Evolutionary conservation across 257 asterid species (phyloP).

Genomic region (Nicotiana tomentosiformis): DNA sequence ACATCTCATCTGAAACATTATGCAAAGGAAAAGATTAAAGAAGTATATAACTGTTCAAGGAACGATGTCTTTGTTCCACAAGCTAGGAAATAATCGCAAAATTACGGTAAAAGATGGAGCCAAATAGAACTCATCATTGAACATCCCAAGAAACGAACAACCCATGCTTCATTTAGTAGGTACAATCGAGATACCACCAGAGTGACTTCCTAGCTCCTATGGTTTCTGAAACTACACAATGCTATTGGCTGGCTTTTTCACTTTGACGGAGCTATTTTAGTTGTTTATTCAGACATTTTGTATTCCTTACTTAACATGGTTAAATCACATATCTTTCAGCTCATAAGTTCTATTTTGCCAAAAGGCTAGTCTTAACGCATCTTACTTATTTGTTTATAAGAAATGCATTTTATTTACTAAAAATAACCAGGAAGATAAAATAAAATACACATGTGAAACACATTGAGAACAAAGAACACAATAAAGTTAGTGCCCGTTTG

Average conservation of each 20-base stretch:
- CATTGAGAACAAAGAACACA: background rate
- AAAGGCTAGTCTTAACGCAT: background rate
- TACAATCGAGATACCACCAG: background rate
- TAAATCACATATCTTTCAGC: background rate
- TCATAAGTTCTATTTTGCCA: background rate
- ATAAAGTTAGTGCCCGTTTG: background rate
- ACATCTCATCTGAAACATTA: slow-evolving; percentile 77
- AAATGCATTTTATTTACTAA: background rate
- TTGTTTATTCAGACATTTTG: background rate
- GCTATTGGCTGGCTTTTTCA: background rate
- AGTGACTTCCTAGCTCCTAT: background rate
- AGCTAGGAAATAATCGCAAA: background rate
- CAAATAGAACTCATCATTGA: background rate
- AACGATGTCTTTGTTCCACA: background rate
- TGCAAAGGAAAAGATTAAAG: background rate
- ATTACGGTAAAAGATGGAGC: background rate
- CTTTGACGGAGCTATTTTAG: background rate
- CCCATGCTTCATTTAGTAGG: background rate
- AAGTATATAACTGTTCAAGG: background rate
- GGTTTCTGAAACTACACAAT: background rate
- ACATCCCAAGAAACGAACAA: background rate
- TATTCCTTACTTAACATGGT: background rate
- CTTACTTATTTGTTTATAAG: background rate
- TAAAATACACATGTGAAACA: background rate
- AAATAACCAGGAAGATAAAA: background rate